Evolutionary conservation across 129 eudicot genomes (phyloP).

Genomic region (Flaveria brownii): DNA sequence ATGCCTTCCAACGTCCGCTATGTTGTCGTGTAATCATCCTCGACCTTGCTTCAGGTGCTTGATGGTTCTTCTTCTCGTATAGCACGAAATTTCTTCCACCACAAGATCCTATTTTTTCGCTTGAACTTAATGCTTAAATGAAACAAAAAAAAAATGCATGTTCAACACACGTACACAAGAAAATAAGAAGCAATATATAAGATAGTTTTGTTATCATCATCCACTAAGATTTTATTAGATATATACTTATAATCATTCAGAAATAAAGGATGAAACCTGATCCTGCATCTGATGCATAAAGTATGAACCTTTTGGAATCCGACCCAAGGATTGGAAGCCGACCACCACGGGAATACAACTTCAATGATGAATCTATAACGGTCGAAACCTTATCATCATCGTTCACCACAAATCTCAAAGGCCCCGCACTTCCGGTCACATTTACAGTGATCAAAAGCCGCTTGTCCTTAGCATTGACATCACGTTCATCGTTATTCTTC

Average conservation of each 20-base stretch:
- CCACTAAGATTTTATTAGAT: not conserved
- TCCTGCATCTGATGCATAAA: constrained; percentile 47
- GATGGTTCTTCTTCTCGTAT: constrained; percentile 43
- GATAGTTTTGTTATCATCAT: not conserved
- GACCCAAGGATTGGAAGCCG: constrained; percentile 61
- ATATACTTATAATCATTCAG: not conserved
- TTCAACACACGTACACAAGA: not conserved
- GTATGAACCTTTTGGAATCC: constrained; percentile 37
- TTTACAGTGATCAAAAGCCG: constrained; percentile 54
- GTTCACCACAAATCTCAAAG: constrained; percentile 50
- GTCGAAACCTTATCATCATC: constrained; percentile 42
- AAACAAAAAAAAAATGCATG: not conserved
- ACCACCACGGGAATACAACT: constrained; percentile 51
- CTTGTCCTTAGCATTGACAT: not conserved
- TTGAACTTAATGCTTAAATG: constrained; percentile 42
- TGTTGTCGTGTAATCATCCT: constrained; percentile 30
- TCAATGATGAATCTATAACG: constrained; percentile 50
- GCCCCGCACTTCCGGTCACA: constrained; percentile 61
- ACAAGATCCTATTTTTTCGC: constrained; percentile 49
- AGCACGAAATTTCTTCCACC: constrained; percentile 59
- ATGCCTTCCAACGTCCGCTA: constrained; percentile 51
- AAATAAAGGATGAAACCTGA: constrained; percentile 18
- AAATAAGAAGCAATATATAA: not conserved
- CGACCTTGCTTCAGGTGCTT: constrained; percentile 34
- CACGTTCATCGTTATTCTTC: constrained; percentile 3